Percentiles rank a stretch among this genome's conserved stretches.
These are phyloP conservation scores for Mimosa pudica DNA, from an alignment of 306 rosid genomes.

Conservation along the genomic window DNA sequence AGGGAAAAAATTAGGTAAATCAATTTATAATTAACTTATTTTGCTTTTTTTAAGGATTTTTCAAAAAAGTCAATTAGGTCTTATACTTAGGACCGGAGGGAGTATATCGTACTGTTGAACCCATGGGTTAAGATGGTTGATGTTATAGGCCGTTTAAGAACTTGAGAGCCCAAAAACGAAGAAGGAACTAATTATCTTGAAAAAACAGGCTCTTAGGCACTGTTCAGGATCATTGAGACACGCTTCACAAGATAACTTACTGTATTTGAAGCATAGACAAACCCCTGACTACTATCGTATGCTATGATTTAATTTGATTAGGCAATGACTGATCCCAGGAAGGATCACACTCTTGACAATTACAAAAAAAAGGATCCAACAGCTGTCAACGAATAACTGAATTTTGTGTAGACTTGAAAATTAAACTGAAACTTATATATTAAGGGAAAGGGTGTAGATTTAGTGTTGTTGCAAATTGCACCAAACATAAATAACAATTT, in stretches of 20 bases:
- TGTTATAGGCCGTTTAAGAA: conserved; percentile 1
- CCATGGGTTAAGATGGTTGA: conserved; percentile 13
- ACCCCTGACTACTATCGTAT: not conserved
- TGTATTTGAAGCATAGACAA: not conserved
- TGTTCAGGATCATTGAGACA: not conserved
- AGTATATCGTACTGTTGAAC: not conserved
- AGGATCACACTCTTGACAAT: not conserved
- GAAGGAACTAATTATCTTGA: not conserved
- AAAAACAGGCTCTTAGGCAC: not conserved
- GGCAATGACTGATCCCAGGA: not conserved
- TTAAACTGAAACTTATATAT: too few relatives aligned
- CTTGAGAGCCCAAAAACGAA: not conserved
- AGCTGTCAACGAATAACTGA: not conserved
- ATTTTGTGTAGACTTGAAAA: not conserved
- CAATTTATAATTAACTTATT: too few relatives aligned
- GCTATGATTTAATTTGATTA: not conserved
- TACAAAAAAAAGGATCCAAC: not conserved
- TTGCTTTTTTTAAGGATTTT: too few relatives aligned
- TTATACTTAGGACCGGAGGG: too few relatives aligned
- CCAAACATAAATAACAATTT: too few relatives aligned
- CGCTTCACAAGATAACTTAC: not conserved
- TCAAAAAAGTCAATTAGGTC: too few relatives aligned
- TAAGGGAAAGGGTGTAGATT: too few relatives aligned
- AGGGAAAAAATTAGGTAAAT: too few relatives aligned
- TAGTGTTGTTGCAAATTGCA: too few relatives aligned